phyloP scores from a whole-genome alignment of 805 yeast genomes.

The Crinitomyces ghanaensis region DNA sequence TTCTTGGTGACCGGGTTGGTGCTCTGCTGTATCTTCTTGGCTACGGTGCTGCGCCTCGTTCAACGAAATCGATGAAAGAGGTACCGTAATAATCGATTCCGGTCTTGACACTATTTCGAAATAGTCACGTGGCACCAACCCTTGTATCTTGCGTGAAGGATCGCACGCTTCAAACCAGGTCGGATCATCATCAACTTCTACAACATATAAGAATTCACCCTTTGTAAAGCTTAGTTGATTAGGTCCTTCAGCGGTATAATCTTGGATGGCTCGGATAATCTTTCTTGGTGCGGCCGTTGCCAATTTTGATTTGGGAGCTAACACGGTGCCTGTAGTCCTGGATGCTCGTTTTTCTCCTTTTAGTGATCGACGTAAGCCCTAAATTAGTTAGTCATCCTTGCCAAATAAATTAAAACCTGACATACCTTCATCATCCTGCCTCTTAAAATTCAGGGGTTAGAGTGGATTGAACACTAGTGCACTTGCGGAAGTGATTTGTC shows the following conservation, averaged over 20 bases:
- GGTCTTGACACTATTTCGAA: constrained; percentile 56
- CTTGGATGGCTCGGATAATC: constrained; percentile 72
- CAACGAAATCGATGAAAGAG: constrained; percentile 13
- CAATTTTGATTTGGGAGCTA: constrained; percentile 16
- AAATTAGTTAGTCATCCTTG: not conserved
- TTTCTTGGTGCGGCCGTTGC: constrained; percentile 52
- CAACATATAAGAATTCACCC: constrained; percentile 86
- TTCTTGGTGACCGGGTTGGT: constrained; percentile 3
- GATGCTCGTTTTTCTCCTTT: constrained; percentile 23
- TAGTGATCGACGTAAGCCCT: constrained; percentile 26
- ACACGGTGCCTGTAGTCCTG: constrained; percentile 10
- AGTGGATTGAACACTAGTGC: too few species aligned
- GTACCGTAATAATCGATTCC: constrained; percentile 22
- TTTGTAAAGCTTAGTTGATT: constrained; percentile 67
- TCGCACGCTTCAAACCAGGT: constrained; percentile 83
- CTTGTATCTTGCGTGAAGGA: constrained; percentile 64
- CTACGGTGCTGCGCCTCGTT: too few species aligned
- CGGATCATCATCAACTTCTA: constrained; percentile 43
- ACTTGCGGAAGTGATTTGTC: too few species aligned
- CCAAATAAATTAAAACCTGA: too few species aligned
- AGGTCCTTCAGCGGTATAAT: constrained; percentile 66
- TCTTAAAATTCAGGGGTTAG: too few species aligned
- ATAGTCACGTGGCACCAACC: constrained; percentile 77
- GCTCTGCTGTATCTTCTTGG: not conserved
- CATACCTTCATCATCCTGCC: too few species aligned